These are phyloP conservation scores for Daldinia sp. DNA, from an alignment of 2,329 filamentous ascomycete species.

Conservation along the genomic window DNA sequence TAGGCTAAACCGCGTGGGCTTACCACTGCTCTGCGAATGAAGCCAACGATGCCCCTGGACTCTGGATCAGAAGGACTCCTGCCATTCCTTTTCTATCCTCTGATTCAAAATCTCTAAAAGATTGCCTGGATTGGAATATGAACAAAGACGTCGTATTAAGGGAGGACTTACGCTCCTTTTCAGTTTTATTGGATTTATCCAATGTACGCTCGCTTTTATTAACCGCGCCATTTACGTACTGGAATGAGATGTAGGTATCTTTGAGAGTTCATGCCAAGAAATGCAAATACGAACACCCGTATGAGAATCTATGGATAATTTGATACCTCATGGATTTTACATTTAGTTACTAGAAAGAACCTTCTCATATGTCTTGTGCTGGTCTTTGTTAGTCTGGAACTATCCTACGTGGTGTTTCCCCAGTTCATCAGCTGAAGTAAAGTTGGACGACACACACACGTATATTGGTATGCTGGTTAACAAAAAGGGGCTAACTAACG, in stretches of 20 bases:
- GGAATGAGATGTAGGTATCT: not conserved
- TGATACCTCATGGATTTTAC: not conserved
- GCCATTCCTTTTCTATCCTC: not conserved
- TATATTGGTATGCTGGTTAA: not conserved
- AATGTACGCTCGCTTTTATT: conserved; percentile 27
- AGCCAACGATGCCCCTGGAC: not conserved
- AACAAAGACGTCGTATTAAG: not conserved
- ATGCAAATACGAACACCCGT: not conserved
- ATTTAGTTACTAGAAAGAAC: not conserved
- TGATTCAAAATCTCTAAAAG: not conserved
- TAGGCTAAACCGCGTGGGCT: not conserved
- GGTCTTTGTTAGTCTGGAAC: not conserved
- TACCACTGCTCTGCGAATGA: not conserved
- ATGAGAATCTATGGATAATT: not conserved
- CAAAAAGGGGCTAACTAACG: not conserved
- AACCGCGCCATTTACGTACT: not conserved
- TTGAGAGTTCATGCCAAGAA: not conserved
- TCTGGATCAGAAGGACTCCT: not conserved
- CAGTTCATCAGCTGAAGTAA: not conserved
- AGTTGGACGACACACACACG: not conserved
- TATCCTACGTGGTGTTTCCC: not conserved
- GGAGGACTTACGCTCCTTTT: conserved; percentile 17
- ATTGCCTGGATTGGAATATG: not conserved
- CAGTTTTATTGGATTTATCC: conserved; percentile 5
- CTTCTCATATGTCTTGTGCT: not conserved